Evolutionary conservation across 768 basidiomycete genomes (phyloP).

Genomic region (Mycena crocata): DNA sequence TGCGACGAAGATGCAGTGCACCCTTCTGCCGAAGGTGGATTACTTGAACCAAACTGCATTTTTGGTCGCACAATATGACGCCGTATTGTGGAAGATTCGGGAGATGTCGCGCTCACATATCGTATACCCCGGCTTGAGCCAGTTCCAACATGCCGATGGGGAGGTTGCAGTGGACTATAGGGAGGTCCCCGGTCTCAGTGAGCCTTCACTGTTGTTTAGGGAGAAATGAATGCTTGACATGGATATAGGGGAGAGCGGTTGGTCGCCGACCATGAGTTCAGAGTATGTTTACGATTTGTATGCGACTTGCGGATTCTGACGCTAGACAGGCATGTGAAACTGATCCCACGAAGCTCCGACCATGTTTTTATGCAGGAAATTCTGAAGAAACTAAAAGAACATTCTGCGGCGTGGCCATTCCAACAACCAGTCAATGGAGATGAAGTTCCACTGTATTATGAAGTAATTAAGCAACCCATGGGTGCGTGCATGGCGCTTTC

Average conservation of each 20-base stretch:
- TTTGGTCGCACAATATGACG: constrained; percentile 86
- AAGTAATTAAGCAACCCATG: constrained; percentile 92
- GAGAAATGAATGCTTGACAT: constrained; percentile 12
- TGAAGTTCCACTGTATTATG: constrained; percentile 91
- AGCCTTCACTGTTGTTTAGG: constrained; percentile 42
- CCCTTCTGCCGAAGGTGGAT: constrained; percentile 91
- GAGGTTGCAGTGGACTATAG: constrained; percentile 72
- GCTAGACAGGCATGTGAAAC: constrained; percentile 46
- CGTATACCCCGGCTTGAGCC: constrained; percentile 81
- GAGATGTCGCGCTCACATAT: constrained; percentile 87
- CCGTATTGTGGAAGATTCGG: constrained; percentile 89
- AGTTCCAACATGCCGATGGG: constrained; percentile 70
- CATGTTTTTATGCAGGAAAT: constrained; percentile 80
- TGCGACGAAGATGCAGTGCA: constrained; percentile 98
- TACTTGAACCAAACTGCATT: constrained; percentile 86
- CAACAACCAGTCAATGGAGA: constrained; percentile 78
- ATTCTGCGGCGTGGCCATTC: constrained; percentile 92
- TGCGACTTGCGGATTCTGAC: no score
- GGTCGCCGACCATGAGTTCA: constrained; percentile 86
- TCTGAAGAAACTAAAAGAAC: constrained; percentile 80
- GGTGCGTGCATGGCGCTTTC: constrained; percentile 61
- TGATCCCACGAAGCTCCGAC: constrained; percentile 61
- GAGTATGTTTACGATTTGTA: constrained; percentile 65
- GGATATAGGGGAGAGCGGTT: constrained; percentile 87
- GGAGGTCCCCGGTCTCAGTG: constrained; percentile 90